These are phyloP conservation scores for Ophiostoma sp. DNA, from an alignment of 2,329 filamentous ascomycete genomes.

Conservation along the genomic window DNA sequence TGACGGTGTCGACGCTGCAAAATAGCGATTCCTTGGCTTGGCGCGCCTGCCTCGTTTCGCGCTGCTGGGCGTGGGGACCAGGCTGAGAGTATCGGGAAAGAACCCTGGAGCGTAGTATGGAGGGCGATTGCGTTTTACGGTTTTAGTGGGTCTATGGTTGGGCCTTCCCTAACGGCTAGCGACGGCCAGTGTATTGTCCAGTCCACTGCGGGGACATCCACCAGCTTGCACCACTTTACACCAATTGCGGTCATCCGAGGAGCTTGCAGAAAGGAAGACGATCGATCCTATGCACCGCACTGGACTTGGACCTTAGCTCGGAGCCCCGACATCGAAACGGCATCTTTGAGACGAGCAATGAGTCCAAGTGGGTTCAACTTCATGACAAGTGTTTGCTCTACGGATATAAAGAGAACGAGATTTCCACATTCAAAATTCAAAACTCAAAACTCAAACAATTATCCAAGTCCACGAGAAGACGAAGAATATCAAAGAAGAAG, in stretches of 20 bases:
- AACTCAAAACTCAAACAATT: too few relatives aligned
- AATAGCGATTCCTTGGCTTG: neutral
- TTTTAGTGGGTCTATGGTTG: neutral
- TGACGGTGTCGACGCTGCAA: neutral
- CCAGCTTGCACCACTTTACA: neutral
- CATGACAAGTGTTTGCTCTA: neutral
- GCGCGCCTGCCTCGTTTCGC: neutral
- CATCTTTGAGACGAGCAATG: neutral
- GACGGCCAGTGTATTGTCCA: neutral
- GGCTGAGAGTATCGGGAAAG: neutral
- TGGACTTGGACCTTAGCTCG: neutral
- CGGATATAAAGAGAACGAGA: neutral
- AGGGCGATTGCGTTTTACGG: neutral
- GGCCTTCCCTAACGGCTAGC: neutral
- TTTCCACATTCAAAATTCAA: neutral
- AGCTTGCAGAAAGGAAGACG: neutral
- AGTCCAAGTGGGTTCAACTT: neutral
- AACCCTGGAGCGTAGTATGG: neutral
- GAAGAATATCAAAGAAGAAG: neutral
- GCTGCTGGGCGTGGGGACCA: neutral
- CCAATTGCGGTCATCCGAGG: neutral
- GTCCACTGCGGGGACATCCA: neutral
- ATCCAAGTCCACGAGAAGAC: neutral
- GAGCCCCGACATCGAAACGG: neutral
- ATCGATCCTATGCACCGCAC: too few relatives aligned